Conservation (phyloP, 768 basidiomycete species). For the Lactarius psammicola region DNA sequence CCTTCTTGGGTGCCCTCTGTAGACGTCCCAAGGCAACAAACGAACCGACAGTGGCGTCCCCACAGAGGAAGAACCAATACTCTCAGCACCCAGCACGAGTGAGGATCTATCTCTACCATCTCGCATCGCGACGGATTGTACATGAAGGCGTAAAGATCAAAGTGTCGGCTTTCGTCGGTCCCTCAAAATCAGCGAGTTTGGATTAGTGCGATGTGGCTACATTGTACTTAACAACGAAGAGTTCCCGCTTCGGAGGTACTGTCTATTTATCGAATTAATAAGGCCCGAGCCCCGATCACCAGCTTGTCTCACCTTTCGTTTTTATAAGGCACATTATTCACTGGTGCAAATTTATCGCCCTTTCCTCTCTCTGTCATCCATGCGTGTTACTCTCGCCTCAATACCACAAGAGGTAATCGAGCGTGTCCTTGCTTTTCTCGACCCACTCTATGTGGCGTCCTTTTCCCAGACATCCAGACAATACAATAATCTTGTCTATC, state of each 20-base stretch:
- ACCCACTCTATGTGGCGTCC: conserved; percentile 58
- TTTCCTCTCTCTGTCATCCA: neutral
- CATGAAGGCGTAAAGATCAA: too few species aligned
- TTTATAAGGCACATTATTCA: conserved; percentile 2
- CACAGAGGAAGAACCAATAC: too few species aligned
- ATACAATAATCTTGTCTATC: conserved; percentile 47
- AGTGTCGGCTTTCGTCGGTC: too few species aligned
- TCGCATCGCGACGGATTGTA: too few species aligned
- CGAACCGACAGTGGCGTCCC: too few species aligned
- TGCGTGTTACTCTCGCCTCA: neutral
- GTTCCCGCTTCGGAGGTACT: neutral
- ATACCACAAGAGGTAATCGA: conserved; percentile 62
- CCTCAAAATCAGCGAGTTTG: too few species aligned
- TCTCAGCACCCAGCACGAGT: too few species aligned
- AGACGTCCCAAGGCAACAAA: too few species aligned
- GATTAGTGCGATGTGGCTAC: too few species aligned
- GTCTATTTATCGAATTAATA: neutral
- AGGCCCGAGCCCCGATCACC: neutral
- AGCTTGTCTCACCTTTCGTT: neutral
- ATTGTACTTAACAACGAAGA: neutral
- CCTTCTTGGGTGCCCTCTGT: too few species aligned
- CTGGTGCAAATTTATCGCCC: neutral
- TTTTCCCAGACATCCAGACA: conserved; percentile 51
- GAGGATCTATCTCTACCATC: too few species aligned
- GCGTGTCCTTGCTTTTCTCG: conserved; percentile 51